Evolutionary conservation across 805 yeast species (phyloP), one percentile per base, ranked within the genome.

Genomic region (Ogataea parapolymorpha): DNA sequence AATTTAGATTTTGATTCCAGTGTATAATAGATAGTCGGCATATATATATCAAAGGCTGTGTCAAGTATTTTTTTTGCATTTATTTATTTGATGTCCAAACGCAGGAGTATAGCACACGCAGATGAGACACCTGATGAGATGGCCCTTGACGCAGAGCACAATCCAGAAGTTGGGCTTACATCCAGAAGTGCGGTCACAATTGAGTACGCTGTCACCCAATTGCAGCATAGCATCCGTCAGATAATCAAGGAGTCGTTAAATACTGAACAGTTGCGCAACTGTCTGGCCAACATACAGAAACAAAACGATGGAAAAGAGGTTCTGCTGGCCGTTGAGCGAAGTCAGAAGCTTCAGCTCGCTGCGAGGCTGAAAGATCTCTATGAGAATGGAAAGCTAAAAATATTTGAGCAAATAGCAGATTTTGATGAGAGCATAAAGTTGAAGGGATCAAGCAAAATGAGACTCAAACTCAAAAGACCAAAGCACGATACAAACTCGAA

Each of bases 171-270:
- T 7, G 26, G 10, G 53, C 50, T 17, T 49, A 52, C 28, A 36
- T 29, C 27, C 10, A 15, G n/a, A 11, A 25, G 8, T 22, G 55
- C 62, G 3, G 45, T 62, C 9, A 45, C 50, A 12, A 39, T 76
- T 11, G 85, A 80, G 45, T 79, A 77, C 54, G 73, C 82, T 0
- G 71, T 77, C 3, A 58, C 71, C 1, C 71, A 69, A 32, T 54
- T 82, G 3, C 79, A 81, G 41, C 76, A 74, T 32, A 67, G 77
- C 17, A 64, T 81, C 6, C 66, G 66, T 37, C 63, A 69, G 10
- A 69, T 85, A 14, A 42, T 82, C 2, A 65, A 71, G 4, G 72
- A 74, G n/a, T 72, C 87, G 1, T 88, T 88, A 3, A 72, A 74
- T 37, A 50, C 66, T 10, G 61, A 68, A 11, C 63, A 71, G 61